Percentiles rank a stretch among this genome's conserved stretches.
These are phyloP conservation scores for Sporothrix inflata DNA, from an alignment of 2,329 filamentous ascomycete species.

Conservation along the genomic window DNA sequence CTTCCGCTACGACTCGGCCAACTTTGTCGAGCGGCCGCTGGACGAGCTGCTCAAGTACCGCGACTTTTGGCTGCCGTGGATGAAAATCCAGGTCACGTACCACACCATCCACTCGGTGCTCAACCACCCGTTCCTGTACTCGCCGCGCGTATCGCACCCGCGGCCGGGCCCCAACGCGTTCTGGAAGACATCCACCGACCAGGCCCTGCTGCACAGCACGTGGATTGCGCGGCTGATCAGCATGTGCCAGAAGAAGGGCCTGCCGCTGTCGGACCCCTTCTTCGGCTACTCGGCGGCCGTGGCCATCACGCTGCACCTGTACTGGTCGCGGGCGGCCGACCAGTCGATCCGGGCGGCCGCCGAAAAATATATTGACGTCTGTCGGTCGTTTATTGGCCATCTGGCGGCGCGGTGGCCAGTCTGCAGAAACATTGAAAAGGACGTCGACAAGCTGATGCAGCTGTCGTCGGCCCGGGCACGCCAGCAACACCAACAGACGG, in stretches of 20 bases:
- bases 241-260: constrained; percentile 45
- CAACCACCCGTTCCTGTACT: constrained; percentile 59
- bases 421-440: neutral
- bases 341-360: neutral
- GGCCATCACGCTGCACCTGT: constrained; percentile 19
- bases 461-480: neutral
- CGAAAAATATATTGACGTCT: constrained; percentile 6
- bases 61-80: constrained; percentile 56
- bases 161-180: constrained; percentile 53
- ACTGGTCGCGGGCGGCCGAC: constrained; percentile 15
- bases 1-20: constrained; percentile 53
- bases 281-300: constrained; percentile 5
- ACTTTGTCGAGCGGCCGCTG: constrained; percentile 54
- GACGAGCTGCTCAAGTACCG: constrained; percentile 51
- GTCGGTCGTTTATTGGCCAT: neutral
- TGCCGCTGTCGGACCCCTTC: constrained; percentile 7
- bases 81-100: constrained; percentile 59
- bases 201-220: constrained; percentile 55
- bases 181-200: constrained; percentile 55
- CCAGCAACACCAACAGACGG: too few relatives aligned
- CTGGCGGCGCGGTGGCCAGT: neutral
- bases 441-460: neutral
- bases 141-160: constrained; percentile 34
- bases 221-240: constrained; percentile 60
- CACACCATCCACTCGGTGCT: constrained; percentile 53